Conservation (phyloP, 2,329 filamentous ascomycete species). For the Fusarium heterosporum region DNA sequence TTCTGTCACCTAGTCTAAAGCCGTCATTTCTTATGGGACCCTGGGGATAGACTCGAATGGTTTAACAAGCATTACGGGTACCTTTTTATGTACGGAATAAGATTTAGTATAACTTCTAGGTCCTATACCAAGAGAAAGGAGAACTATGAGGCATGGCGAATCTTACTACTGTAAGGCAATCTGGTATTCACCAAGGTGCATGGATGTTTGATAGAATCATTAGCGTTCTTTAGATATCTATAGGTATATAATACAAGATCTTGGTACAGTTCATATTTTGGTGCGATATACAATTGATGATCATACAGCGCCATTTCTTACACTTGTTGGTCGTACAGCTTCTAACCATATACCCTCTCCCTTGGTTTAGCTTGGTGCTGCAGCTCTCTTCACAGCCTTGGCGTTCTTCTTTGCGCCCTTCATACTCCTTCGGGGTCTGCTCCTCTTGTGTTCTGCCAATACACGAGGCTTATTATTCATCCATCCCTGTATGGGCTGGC, state of each 20-base stretch:
- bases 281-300: conserved; percentile 28
- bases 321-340: conserved; percentile 30
- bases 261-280: conserved; percentile 27
- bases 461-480: conserved; percentile 68
- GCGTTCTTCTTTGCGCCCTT: conserved; percentile 65
- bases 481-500: conserved; percentile 79
- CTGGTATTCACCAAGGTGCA: not conserved
- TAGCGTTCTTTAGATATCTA: not conserved
- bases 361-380: conserved; percentile 7
- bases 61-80: no score
- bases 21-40: no score
- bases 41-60: no score
- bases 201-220: not conserved
- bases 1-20: no score
- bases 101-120: no score
- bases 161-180: no score
- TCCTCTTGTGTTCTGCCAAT: conserved; percentile 61
- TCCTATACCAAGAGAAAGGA: no score
- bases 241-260: conserved; percentile 19
- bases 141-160: no score
- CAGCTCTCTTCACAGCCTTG: conserved; percentile 48
- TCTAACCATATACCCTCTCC: conserved; percentile 6
- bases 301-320: conserved; percentile 27
- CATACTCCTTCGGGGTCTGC: conserved; percentile 76
- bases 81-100: no score